A percentile compares a stretch with the other conserved stretches of the same genome.
Conservation (phyloP, 495 filamentous ascomycete genomes). For the Geoglossum glabrum region DNA sequence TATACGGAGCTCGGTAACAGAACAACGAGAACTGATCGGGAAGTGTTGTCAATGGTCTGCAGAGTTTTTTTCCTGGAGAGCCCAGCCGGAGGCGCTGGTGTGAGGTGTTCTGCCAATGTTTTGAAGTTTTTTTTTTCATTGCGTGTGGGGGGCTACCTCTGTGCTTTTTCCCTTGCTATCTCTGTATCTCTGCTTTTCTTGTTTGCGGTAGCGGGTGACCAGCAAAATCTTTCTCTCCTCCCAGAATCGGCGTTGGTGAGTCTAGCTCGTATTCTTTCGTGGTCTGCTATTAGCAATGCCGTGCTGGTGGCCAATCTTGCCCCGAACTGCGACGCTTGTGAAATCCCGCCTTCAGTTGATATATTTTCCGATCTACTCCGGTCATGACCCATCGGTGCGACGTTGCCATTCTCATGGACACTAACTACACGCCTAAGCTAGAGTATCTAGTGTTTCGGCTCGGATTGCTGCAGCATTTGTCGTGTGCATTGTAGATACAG, state of each 20-base stretch:
- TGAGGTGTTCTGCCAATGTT: no score
- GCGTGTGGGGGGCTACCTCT: neutral
- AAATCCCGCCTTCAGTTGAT: no score
- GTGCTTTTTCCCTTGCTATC: neutral
- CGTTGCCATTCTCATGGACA: no score
- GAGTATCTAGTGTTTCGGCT: no score
- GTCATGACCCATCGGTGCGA: no score
- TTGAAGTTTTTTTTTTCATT: neutral
- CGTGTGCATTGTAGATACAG: no score
- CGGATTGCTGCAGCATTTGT: no score
- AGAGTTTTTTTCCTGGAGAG: neutral
- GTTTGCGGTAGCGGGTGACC: neutral
- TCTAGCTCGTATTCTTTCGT: neutral
- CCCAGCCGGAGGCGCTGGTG: neutral
- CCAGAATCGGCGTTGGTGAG: neutral
- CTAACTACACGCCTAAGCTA: no score
- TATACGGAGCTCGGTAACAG: conserved; percentile 1
- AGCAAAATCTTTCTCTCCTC: neutral
- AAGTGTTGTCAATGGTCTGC: neutral
- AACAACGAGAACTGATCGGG: neutral
- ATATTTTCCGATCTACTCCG: no score
- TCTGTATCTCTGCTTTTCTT: neutral
- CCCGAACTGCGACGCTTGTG: no score
- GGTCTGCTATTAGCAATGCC: neutral
- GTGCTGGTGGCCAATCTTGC: neutral